These are phyloP conservation scores for Opeltia flavorubescens DNA, from an alignment of 495 filamentous ascomycete species.

Conservation along the genomic window DNA sequence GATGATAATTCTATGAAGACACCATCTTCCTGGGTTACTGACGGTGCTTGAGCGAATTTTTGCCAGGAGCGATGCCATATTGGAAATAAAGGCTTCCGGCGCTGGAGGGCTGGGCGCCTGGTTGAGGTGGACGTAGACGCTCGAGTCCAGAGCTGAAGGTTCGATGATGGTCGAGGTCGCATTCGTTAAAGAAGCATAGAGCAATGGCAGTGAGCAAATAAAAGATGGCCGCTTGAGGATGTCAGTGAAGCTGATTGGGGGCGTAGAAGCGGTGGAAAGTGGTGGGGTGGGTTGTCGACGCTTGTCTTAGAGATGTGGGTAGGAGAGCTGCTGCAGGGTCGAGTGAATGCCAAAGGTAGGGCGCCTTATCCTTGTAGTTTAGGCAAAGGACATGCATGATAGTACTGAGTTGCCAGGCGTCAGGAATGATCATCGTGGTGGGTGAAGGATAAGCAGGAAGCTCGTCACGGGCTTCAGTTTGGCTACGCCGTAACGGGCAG, in stretches of 20 bases:
- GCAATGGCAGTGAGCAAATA: neutral
- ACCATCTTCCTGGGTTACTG: slow-evolving; percentile 10
- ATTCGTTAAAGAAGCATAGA: neutral
- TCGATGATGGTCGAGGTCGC: neutral
- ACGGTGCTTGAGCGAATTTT: slow-evolving; percentile 23
- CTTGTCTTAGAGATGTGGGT: neutral
- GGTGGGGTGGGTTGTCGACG: neutral
- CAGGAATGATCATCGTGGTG: neutral
- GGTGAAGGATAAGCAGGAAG: neutral
- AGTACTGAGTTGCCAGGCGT: neutral
- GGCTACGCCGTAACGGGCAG: neutral
- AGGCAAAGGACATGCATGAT: neutral
- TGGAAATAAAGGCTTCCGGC: neutral
- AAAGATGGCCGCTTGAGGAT: neutral
- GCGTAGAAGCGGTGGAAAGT: neutral
- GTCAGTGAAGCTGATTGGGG: neutral
- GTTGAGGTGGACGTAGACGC: neutral
- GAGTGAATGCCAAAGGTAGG: neutral
- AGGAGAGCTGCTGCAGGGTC: too few species aligned
- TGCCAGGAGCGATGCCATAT: slow-evolving; percentile 28
- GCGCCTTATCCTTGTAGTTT: neutral
- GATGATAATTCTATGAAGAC: neutral
- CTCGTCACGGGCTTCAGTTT: neutral
- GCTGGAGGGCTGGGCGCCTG: neutral
- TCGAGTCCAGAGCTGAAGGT: neutral